Evolutionary conservation across 2,329 filamentous ascomycete species (phyloP).

Genomic region (Fonsecaea pedrosoi): DNA sequence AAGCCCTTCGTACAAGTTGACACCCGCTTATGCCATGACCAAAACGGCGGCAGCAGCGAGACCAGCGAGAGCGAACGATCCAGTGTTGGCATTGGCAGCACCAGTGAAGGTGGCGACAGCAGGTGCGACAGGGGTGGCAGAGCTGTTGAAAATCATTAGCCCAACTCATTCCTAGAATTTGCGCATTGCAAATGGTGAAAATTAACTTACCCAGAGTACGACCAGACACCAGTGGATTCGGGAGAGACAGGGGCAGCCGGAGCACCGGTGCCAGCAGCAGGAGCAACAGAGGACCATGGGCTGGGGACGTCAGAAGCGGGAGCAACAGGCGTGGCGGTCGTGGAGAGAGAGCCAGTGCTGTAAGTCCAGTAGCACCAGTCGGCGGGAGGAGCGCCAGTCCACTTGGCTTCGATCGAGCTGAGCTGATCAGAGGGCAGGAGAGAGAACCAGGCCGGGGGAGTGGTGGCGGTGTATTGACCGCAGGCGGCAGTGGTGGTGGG

Average conservation of each 20-base stretch:
- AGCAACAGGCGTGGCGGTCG: slow-evolving; percentile 17
- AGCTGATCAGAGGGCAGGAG: slow-evolving; percentile 27
- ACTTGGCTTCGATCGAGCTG: slow-evolving; percentile 31
- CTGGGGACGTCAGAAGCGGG: slow-evolving; percentile 1
- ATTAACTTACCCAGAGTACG: slow-evolving; percentile 36
- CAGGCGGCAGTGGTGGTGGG: slow-evolving; percentile 1
- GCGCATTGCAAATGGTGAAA: not conserved
- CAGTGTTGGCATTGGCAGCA: slow-evolving; percentile 43
- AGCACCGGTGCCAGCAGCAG: slow-evolving; percentile 20
- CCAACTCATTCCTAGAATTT: not conserved
- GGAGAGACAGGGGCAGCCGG: slow-evolving; percentile 24
- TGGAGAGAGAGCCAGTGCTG: slow-evolving; percentile 25
- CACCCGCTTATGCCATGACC: slow-evolving; percentile 43
- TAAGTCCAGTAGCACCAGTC: slow-evolving; percentile 34
- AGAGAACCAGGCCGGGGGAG: slow-evolving; percentile 33
- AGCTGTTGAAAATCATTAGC: slow-evolving; percentile 31
- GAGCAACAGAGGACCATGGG: slow-evolving; percentile 22
- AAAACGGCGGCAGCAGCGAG: slow-evolving; percentile 43
- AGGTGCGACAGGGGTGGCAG: slow-evolving; percentile 28
- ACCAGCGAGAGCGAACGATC: slow-evolving; percentile 43
- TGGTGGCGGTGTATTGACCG: slow-evolving; percentile 5
- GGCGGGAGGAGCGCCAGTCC: slow-evolving; percentile 14
- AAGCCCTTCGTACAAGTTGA: slow-evolving; percentile 22
- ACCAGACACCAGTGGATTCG: slow-evolving; percentile 33
- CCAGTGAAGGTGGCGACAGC: slow-evolving; percentile 42